phyloP scores from a whole-genome alignment of 2,329 filamentous ascomycete genomes.

The Penicillium psychrosexuale region DNA sequence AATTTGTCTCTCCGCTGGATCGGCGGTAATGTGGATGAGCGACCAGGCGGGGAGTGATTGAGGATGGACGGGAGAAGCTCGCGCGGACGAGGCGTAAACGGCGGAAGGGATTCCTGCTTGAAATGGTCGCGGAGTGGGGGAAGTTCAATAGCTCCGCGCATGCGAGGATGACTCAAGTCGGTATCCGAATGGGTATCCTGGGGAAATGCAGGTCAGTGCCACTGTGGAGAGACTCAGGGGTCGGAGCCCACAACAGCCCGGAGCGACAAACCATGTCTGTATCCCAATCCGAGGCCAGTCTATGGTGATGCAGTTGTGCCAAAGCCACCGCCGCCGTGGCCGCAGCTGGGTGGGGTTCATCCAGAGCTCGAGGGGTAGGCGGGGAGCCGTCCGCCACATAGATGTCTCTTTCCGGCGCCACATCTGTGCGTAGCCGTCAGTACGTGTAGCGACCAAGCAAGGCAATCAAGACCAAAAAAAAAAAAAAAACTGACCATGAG shows the following conservation, averaged over 20 bases:
- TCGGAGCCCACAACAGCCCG: constrained; percentile 8
- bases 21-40: constrained; percentile 83
- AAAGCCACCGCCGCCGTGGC: constrained; percentile 81
- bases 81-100: constrained; percentile 59
- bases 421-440: constrained; percentile 47
- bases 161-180: constrained; percentile 61
- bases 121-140: constrained; percentile 66
- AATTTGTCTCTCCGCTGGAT: constrained; percentile 70
- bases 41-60: constrained; percentile 72
- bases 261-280: constrained; percentile 60
- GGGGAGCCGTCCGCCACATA: constrained; percentile 67
- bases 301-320: constrained; percentile 78
- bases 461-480: neutral
- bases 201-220: constrained; percentile 21
- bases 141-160: constrained; percentile 66
- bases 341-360: constrained; percentile 66
- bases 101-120: constrained; percentile 70
- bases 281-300: constrained; percentile 73
- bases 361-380: constrained; percentile 65
- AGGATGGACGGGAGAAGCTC: constrained; percentile 81
- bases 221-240: constrained; percentile 16
- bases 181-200: constrained; percentile 71
- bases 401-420: constrained; percentile 59
- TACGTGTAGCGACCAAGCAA: neutral
- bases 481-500: constrained; percentile 37